Evolutionary conservation across 352 stramenopile genomes (phyloP), one percentile per base, ranked within the genome.

Genomic region (Phytophthora litchii): DNA sequence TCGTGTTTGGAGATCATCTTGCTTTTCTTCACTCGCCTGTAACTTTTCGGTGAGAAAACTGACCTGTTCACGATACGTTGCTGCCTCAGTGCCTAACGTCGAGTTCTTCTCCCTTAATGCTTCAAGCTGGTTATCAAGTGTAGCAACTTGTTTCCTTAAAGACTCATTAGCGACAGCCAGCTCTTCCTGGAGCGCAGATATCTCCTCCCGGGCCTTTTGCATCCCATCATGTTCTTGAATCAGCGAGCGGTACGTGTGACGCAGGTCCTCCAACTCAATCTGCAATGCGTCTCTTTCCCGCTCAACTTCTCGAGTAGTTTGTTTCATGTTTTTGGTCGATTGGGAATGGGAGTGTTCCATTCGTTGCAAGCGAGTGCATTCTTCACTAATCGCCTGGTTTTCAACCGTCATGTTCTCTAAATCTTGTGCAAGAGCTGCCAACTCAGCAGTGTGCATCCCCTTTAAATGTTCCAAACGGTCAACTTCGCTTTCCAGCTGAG

Each of bases 371-470:
- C 80, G 70, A 6, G 68, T 78, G 44, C 83, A 93, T 34, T 95
- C 86, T 58, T 92, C 83, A 43, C 78, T 91, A n/a, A 95, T 72
- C 20, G 80, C 80, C 50, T 95, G 86, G 44, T 95, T 95, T 36
- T 95, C 86, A 17, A 93, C 68, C 9, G 83, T 95, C 86, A 95
- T 95, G 54, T 95, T 92, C 47, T 95, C 83, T 31, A 95, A 61
- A 49, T 95, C 86, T 61, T 92, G 83, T 9, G 72, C 62, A 1
- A 95, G 72, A 25, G 86, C 86, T 2, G 70, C 59, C 35, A 86
- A 55, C 49, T 95, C 86, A 0, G 72, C 81, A 35, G 79, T 80
- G 52, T 77, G 72, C 72, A 93, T 83, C 3, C 75, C 81, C 45
- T 91, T 88, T 6, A 79, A 48, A 43, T 90, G 80, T 27, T 85